These are phyloP conservation scores for Lasiosphaeriaceae sp. DNA, from an alignment of 495 filamentous ascomycete genomes.

Conservation along the genomic window DNA sequence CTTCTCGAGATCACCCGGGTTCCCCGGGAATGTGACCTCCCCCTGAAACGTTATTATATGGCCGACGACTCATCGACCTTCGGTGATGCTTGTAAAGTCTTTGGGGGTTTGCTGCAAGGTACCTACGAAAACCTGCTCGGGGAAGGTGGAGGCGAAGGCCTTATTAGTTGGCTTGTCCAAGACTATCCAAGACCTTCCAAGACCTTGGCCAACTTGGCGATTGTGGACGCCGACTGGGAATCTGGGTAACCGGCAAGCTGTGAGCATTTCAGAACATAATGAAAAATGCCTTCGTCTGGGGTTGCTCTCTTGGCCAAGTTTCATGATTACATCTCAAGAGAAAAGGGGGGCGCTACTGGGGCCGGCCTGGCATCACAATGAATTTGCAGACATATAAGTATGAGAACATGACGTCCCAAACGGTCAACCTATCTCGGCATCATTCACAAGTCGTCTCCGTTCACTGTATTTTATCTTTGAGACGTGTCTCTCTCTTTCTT, in stretches of 20 bases:
- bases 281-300: neutral
- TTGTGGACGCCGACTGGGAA: neutral
- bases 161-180: no score
- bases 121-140: no score
- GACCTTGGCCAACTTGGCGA: constrained; percentile 1
- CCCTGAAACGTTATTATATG: no score
- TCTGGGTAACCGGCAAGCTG: no score
- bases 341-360: neutral
- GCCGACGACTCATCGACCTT: no score
- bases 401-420: neutral
- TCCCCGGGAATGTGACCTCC: no score
- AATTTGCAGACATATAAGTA: neutral
- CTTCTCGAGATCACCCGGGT: no score
- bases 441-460: neutral
- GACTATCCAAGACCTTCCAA: no score
- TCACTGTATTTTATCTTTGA: neutral
- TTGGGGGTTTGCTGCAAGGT: no score
- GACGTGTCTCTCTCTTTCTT: neutral
- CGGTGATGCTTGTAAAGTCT: no score
- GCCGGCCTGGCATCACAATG: neutral
- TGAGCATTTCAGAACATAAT: neutral
- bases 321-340: neutral
- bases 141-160: no score
- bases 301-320: constrained; percentile 6
- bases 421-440: neutral